A percentile compares a stretch with the other conserved stretches of the same genome.
phyloP scores from a whole-genome alignment of 2,329 filamentous ascomycete genomes.

The Paraphoma chrysanthemicola region DNA sequence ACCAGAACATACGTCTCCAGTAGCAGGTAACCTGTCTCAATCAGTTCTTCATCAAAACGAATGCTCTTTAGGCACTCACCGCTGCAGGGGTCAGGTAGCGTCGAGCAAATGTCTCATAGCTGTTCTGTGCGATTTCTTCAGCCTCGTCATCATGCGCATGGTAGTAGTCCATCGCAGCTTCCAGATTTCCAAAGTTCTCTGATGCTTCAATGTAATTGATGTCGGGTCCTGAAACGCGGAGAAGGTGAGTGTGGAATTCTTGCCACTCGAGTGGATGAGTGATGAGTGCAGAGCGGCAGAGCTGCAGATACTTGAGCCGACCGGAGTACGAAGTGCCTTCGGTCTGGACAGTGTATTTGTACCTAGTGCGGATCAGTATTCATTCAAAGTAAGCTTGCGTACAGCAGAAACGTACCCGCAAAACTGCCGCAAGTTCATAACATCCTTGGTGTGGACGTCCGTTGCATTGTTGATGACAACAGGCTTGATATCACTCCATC shows the following conservation, averaged over 20 bases:
- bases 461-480: conserved; percentile 42
- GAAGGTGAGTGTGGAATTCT: conserved; percentile 44
- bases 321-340: conserved; percentile 63
- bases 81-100: conserved; percentile 42
- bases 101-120: conserved; percentile 39
- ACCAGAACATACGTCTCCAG: conserved; percentile 41
- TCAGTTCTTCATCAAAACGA: background rate
- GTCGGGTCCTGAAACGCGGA: conserved; percentile 37
- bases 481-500: conserved; percentile 42
- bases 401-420: conserved; percentile 27
- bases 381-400: background rate
- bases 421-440: conserved; percentile 43
- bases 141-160: conserved; percentile 35
- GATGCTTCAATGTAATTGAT: conserved; percentile 43
- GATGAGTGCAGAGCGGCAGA: conserved; percentile 51
- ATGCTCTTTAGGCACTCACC: conserved; percentile 17
- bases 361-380: conserved; percentile 32
- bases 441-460: conserved; percentile 39
- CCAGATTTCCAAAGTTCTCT: conserved; percentile 40
- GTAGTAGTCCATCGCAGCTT: conserved; percentile 42
- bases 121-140: conserved; percentile 37
- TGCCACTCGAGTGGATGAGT: conserved; percentile 44
- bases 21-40: conserved; percentile 37
- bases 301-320: conserved; percentile 61
- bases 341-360: conserved; percentile 62